Evolutionary conservation across 2,329 filamentous ascomycete genomes (phyloP), one percentile per base, ranked within the genome.

Genomic region (Ceratocystis smalleyi): DNA sequence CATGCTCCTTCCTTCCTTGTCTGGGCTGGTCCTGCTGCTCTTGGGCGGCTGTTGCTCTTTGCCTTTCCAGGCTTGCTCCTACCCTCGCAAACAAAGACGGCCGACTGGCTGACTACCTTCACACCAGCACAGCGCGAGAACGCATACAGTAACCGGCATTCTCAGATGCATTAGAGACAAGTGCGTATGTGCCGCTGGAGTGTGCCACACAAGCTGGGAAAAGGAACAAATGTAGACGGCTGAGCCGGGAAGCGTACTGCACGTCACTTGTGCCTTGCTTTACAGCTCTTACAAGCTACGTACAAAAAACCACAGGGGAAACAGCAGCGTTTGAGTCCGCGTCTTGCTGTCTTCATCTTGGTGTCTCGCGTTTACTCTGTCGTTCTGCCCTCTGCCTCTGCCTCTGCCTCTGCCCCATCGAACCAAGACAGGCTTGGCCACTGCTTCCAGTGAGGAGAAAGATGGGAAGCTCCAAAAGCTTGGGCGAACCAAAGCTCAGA

Each of bases 391-490:
- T 49, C 12, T 10, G 17, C 47, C n/a, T 22, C 15, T 22, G 8
- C 45, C 5, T 6, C 7, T 6, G n/a, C 17, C 45, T 24, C 19
- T 35, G 32, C 8, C 30, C 35, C 35, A 15, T 40, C 10, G 12
- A 40, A 15, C 35, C 35, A 40, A 15, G 12, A 40, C 47, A 12
- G 32, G 12, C 51, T 30, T 55, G 51, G 51, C 24, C 51, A 57
- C 27, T 19, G 54, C 54, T 57, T 35, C 54, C n/a, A n/a, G n/a
- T n/a, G n/a, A n/a, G n/a, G n/a, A n/a, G n/a, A n/a, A n/a, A n/a
- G n/a, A n/a, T n/a, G n/a, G n/a, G 32, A 30, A 57, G 27, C 54
- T 35, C 27, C 54, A 57, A 57, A 57, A 57, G 54, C 54, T 32
- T 57, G 27, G 54, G 54, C 27, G 17, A 57, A n/a, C 35, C 4